Conservation (phyloP, 2,329 filamentous ascomycete species). For the Neobulgaria alba region DNA sequence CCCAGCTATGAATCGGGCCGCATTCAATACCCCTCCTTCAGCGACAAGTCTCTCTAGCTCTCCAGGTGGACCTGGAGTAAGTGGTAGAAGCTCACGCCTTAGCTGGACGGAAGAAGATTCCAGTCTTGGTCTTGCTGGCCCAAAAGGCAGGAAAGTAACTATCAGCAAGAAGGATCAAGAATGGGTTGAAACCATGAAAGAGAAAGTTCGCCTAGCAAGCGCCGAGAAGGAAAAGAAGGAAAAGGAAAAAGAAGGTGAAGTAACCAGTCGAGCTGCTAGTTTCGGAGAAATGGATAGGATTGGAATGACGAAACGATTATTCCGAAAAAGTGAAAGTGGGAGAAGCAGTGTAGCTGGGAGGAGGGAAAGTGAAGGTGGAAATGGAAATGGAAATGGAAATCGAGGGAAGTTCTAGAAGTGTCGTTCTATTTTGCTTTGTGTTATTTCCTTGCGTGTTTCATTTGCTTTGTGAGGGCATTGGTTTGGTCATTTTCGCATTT, state of each 20-base stretch:
- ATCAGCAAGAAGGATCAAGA: constrained; percentile 66
- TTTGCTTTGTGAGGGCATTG: too few species aligned
- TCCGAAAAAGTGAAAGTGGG: constrained; percentile 28
- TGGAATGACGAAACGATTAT: constrained; percentile 64
- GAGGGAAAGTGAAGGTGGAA: background rate
- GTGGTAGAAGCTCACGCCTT: constrained; percentile 33
- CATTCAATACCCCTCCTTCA: constrained; percentile 12
- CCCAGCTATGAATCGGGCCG: constrained; percentile 6
- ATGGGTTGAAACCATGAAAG: constrained; percentile 79
- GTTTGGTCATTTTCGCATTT: too few species aligned
- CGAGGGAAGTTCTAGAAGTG: too few species aligned
- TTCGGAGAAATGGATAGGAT: constrained; percentile 67
- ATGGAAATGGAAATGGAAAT: too few species aligned
- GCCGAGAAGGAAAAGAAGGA: constrained; percentile 41
- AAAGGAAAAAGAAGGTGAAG: constrained; percentile 45
- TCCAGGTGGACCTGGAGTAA: constrained; percentile 4
- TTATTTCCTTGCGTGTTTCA: too few species aligned
- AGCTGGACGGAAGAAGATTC: constrained; percentile 51
- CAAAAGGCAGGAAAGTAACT: constrained; percentile 53
- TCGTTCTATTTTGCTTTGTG: too few species aligned
- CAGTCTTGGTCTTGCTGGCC: constrained; percentile 62
- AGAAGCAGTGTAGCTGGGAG: background rate
- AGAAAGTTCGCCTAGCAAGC: constrained; percentile 65
- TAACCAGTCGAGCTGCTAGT: constrained; percentile 13
- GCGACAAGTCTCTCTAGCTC: constrained; percentile 5